Evolutionary conservation across 208 protist genomes (phyloP), one percentile per base, ranked within the genome.

Genomic region (Trypanosoma lewisi): DNA sequence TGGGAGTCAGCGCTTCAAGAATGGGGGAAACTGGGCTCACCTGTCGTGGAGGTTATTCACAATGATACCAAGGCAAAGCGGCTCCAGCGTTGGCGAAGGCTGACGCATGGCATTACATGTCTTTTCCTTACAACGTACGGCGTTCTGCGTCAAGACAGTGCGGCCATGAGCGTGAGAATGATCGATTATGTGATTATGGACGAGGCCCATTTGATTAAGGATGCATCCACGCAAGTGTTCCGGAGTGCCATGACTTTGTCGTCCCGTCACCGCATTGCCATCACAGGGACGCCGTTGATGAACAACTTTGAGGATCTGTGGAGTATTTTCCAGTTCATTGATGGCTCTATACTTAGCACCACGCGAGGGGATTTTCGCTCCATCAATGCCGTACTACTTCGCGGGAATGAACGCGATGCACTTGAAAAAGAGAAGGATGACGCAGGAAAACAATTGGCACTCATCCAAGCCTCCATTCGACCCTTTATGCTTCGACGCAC

Each of bases 1-100:
- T 99, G 98, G 97, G 82, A 89, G 57, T 82, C 73, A 42, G 96
- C 98, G 53, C 75, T 99, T 33, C 51, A 59, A 19, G 56, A 83
- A 49, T 94, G 88, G 85, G 83, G 74, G 8, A 11, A 57, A 2
- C 42, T 79, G 16, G 39, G 34, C 0, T 16, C 30, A 14, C 51
- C 58, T 11, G 21, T 71, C 34, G 70, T 87, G 25, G 78, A 82
- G 55, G 71, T 91, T 4, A 64, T 94, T 25, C 82, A 90, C 72
- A 70, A 70, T 51, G 80, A 88, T 16, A 48, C 49, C 17, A 77
- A 79, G 30, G 63, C 31, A 25, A 82, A 80, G 64, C 79, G 87
- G 17, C 50, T 67, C 39, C 69, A 71, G 67, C 77, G 71, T 17
- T 94, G 83, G 83, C 60, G 62, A 16, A 77, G 77, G 50, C 58